Evolutionary conservation across 2,329 filamentous ascomycete species (phyloP).

Genomic region (Apiospora koreana): DNA sequence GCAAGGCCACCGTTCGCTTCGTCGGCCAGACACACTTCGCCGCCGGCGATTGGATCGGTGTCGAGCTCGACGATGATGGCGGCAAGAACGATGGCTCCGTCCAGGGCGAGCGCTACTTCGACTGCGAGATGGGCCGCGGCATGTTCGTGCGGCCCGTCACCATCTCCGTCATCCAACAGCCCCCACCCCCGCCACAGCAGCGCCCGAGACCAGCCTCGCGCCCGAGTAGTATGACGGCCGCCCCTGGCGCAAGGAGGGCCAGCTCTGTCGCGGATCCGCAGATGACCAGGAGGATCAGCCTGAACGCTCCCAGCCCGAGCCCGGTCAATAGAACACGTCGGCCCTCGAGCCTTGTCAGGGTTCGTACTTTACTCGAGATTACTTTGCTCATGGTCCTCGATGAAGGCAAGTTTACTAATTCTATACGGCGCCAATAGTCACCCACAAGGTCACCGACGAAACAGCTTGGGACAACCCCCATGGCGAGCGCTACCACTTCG

Average conservation of each 20-base stretch:
- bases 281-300: conserved; percentile 63
- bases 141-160: conserved; percentile 84
- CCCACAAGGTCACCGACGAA: conserved; percentile 82
- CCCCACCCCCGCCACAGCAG: conserved; percentile 41
- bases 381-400: conserved; percentile 26
- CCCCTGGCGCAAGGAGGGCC: conserved; percentile 38
- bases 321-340: conserved; percentile 61
- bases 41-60: conserved; percentile 81
- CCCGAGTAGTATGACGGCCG: conserved; percentile 11
- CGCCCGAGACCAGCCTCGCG: conserved; percentile 29
- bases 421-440: conserved; percentile 49
- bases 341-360: conserved; percentile 58
- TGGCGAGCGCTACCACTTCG: conserved; percentile 59
- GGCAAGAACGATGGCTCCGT: conserved; percentile 97
- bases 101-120: conserved; percentile 84
- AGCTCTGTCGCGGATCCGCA: conserved; percentile 56
- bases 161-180: conserved; percentile 55
- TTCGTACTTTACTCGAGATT: conserved; percentile 36
- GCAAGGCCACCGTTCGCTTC: conserved; percentile 77
- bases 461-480: conserved; percentile 56
- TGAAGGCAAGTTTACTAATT: neutral
- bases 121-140: conserved; percentile 72
- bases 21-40: conserved; percentile 80
- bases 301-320: conserved; percentile 73
- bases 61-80: conserved; percentile 78